Evolutionary conservation across 129 eudicot genomes (phyloP).

Genomic region (Arctium minus): DNA sequence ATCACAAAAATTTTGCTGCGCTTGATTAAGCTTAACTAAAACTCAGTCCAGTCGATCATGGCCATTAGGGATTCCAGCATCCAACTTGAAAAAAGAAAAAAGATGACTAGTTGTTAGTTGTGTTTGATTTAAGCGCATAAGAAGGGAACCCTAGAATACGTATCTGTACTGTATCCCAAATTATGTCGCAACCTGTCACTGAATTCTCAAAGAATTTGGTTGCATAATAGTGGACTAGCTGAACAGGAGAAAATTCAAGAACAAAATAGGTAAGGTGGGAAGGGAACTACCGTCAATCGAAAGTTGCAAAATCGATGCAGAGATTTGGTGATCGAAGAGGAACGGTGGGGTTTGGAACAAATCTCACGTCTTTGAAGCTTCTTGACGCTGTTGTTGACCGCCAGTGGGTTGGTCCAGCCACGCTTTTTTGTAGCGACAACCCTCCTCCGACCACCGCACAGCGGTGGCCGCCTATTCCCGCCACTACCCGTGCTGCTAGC

Average conservation of each 20-base stretch:
- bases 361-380: constrained; percentile 35
- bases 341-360: constrained; percentile 23
- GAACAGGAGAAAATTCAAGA: not conserved
- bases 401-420: constrained; percentile 11
- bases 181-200: not conserved
- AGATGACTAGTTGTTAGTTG: not conserved
- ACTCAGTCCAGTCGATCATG: not conserved
- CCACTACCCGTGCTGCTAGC: constrained; percentile 8
- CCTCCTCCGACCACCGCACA: constrained; percentile 28
- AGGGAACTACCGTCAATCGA: constrained; percentile 20
- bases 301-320: constrained; percentile 28
- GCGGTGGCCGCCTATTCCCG: not conserved
- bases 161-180: not conserved
- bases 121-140: not conserved
- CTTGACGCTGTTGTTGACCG: constrained; percentile 27
- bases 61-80: constrained; percentile 1
- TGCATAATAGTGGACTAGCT: not conserved
- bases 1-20: not conserved
- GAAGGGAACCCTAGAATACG: not conserved
- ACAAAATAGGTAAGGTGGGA: constrained; percentile 4
- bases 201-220: not conserved
- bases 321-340: constrained; percentile 24
- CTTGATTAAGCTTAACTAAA: not conserved
- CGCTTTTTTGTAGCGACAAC: constrained; percentile 27
- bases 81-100: not conserved